phyloP scores from a whole-genome alignment of 108 stramenopile species.

The Aurantiochytrium sp. region DNA sequence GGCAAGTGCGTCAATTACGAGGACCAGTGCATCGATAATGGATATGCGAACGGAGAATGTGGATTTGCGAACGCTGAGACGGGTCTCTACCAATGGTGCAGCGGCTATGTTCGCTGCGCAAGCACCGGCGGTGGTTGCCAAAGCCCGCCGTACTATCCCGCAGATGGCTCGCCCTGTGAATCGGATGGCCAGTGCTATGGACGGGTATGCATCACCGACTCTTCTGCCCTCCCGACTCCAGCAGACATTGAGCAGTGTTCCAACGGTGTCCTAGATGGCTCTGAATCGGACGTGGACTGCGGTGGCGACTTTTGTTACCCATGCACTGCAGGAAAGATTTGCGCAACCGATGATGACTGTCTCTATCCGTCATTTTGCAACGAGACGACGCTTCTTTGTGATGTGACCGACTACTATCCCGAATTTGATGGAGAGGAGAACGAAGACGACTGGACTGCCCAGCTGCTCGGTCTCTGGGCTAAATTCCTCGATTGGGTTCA shows the following conservation, averaged over 20 bases:
- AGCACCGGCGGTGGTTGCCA: too few species aligned
- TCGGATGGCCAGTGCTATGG: background rate
- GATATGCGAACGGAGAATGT: background rate
- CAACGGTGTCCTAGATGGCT: background rate
- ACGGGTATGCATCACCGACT: background rate
- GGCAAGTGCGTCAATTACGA: background rate
- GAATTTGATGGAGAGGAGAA: background rate
- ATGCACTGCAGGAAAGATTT: background rate
- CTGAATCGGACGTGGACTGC: background rate
- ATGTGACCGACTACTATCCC: background rate
- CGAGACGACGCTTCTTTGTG: background rate
- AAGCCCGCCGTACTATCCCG: background rate
- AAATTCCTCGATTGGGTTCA: background rate
- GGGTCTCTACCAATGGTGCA: background rate
- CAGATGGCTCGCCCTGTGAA: background rate
- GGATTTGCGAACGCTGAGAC: background rate
- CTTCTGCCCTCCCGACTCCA: background rate
- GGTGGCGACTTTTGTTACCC: background rate
- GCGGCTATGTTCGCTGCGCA: background rate
- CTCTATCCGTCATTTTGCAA: background rate
- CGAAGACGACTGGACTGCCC: background rate
- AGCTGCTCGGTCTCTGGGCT: background rate
- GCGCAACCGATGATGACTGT: background rate
- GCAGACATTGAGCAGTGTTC: background rate
- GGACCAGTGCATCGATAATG: background rate